phyloP scores from a whole-genome alignment of 805 yeast species.

The Candida qinlingensis region DNA sequence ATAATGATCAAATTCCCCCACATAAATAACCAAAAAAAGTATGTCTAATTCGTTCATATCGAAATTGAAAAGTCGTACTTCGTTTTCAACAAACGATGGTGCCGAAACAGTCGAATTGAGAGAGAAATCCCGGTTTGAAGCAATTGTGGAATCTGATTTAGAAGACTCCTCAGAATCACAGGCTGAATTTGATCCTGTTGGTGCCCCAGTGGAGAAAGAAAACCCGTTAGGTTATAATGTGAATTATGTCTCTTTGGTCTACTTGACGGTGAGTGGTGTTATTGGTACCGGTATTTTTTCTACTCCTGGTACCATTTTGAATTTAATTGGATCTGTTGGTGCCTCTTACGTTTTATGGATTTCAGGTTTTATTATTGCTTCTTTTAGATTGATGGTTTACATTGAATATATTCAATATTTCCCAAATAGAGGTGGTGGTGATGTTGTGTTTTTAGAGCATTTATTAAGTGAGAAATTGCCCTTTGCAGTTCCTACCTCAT shows the following conservation, averaged over 20 bases:
- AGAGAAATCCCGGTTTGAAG: not conserved
- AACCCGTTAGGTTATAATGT: constrained; percentile 37
- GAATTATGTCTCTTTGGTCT: constrained; percentile 48
- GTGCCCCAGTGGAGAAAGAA: constrained; percentile 37
- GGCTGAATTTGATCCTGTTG: constrained; percentile 19
- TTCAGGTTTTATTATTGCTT: constrained; percentile 34
- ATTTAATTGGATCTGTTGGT: constrained; percentile 39
- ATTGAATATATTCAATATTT: constrained; percentile 39
- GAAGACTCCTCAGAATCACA: not conserved
- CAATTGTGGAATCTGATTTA: not conserved
- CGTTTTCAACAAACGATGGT: not conserved
- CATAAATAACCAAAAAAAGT: not conserved
- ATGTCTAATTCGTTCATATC: too few species aligned
- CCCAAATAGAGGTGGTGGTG: constrained; percentile 32
- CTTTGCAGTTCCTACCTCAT: constrained; percentile 32
- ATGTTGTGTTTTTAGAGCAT: constrained; percentile 35
- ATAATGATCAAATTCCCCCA: too few species aligned
- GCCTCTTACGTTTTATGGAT: constrained; percentile 40
- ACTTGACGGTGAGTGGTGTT: constrained; percentile 46
- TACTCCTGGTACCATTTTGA: constrained; percentile 43
- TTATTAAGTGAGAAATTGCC: constrained; percentile 27
- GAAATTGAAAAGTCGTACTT: too few species aligned
- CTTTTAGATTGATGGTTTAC: constrained; percentile 33
- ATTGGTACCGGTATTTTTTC: constrained; percentile 57
- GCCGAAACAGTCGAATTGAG: not conserved